phyloP scores from a whole-genome alignment of 495 filamentous ascomycete genomes.

The Lophium mytilinum region DNA sequence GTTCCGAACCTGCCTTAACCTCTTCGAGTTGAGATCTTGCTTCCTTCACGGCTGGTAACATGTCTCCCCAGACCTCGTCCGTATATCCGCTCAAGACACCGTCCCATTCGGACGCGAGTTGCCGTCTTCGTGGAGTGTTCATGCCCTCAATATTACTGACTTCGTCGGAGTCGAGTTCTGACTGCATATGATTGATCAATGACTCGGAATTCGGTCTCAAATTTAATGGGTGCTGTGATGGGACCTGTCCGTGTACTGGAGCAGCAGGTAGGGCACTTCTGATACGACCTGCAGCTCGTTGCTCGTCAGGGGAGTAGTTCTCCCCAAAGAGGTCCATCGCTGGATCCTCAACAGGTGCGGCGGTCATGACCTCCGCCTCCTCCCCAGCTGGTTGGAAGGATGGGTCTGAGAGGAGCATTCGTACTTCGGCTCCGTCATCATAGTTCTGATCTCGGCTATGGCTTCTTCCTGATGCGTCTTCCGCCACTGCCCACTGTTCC shows the following conservation, averaged over 20 bases:
- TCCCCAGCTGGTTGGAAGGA: neutral
- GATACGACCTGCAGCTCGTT: conserved; percentile 4
- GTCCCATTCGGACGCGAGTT: conserved; percentile 9
- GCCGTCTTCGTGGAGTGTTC: neutral
- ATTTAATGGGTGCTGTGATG: conserved; percentile 7
- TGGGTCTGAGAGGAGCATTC: conserved; percentile 9
- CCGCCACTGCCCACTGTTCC: neutral
- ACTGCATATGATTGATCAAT: neutral
- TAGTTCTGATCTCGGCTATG: neutral
- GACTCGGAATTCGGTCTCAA: conserved; percentile 2
- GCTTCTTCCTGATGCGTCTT: neutral
- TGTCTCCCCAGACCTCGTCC: conserved; percentile 15
- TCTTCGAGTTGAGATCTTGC: conserved; percentile 3
- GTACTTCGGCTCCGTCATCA: conserved; percentile 13
- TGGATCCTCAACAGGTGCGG: neutral
- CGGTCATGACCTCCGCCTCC: neutral
- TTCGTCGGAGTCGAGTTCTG: neutral
- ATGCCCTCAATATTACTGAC: neutral
- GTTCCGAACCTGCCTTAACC: neutral
- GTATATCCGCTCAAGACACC: conserved; percentile 8
- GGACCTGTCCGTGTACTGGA: neutral
- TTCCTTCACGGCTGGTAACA: neutral
- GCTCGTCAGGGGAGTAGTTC: neutral
- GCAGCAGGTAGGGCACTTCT: neutral
- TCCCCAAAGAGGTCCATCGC: conserved; percentile 1